phyloP scores from a whole-genome alignment of 140 eudicot species.

The Senecio squalidus region DNA sequence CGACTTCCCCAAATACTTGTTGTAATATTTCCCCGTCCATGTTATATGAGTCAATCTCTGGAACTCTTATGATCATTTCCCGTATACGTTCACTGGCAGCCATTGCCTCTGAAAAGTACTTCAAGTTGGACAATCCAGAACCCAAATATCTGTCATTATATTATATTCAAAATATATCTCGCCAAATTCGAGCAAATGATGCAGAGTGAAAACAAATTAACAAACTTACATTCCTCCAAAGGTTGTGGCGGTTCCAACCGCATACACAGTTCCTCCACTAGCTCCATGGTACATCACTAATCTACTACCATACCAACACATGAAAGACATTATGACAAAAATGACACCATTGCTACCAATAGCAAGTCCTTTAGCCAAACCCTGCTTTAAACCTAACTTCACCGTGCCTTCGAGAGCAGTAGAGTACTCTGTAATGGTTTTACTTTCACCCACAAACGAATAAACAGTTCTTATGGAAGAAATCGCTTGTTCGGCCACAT shows the following conservation, averaged over 20 bases:
- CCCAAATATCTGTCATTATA: constrained; percentile 56
- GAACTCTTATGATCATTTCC: constrained; percentile 64
- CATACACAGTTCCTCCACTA: constrained; percentile 69
- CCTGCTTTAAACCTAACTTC: constrained; percentile 54
- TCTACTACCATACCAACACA: constrained; percentile 69
- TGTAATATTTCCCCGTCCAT: constrained; percentile 54
- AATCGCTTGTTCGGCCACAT: constrained; percentile 59
- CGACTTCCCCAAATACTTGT: constrained; percentile 54
- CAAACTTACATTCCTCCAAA: constrained; percentile 60
- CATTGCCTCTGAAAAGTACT: constrained; percentile 68
- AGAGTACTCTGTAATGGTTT: constrained; percentile 46
- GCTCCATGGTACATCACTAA: constrained; percentile 79
- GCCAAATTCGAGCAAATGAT: too few species aligned
- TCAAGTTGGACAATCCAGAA: constrained; percentile 57
- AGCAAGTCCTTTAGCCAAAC: constrained; percentile 69
- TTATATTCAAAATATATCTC: too few species aligned
- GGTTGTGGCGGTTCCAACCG: constrained; percentile 59
- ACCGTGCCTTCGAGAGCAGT: constrained; percentile 55
- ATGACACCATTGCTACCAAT: constrained; percentile 58
- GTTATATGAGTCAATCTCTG: constrained; percentile 65
- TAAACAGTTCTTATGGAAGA: constrained; percentile 67
- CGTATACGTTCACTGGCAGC: constrained; percentile 60
- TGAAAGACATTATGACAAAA: constrained; percentile 56
- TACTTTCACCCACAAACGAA: constrained; percentile 63
- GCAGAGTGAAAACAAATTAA: neutral